Base-by-base conservation (phyloP, 2,329 filamentous ascomycete species). In the Fusarium succisae region DNA sequence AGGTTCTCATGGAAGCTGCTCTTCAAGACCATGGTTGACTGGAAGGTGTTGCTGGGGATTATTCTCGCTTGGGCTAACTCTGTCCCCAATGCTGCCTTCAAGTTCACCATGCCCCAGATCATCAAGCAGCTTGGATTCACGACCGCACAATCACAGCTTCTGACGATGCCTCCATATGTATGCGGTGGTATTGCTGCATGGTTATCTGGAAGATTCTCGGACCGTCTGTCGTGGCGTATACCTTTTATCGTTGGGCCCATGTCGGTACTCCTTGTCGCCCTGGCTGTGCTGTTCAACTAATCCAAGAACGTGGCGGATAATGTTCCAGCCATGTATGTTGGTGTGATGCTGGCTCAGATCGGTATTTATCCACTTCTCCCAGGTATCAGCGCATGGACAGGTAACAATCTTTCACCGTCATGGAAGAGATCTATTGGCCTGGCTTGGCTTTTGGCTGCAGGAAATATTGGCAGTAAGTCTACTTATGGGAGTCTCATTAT, bases 111-210 rank as follows among this genome's bases (percentile, higher is more conserved):
- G 63, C 83, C 83, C 0, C 77, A 80, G 30, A 85, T 85, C 59
- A 84, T 84, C 45, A 76, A 79, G 47, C 78, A 80, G 28, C 81
- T 86, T 70, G 84, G 83, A 0, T 85, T 81, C 72, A 78, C 80
- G 6, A 80, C 80, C 10, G 66, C 70, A 6, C 60, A 72, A 6
- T 73, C 79, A 1, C 78, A 80, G 50, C 72, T 80, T 3, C 20
- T 80, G 15, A 81, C 81, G 1, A 81, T 80, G 10, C 82, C 81
- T 2, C 83, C 82, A 1, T 84, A 85, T 56, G 74, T 79, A 8
- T 75, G 77, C 22, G 83, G 79, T 8, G 78, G 63, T 3, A 60
- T 81, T 12, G 76, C 78, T 8, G 79, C 79, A 0, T 80, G 78
- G 59, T 20, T 77, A 1, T 73, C 79, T 18, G 80, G 78, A 6